A percentile compares a stretch with the other conserved stretches of the same genome.
Conservation (phyloP, 345 rosid species). For the Combretum micranthum region DNA sequence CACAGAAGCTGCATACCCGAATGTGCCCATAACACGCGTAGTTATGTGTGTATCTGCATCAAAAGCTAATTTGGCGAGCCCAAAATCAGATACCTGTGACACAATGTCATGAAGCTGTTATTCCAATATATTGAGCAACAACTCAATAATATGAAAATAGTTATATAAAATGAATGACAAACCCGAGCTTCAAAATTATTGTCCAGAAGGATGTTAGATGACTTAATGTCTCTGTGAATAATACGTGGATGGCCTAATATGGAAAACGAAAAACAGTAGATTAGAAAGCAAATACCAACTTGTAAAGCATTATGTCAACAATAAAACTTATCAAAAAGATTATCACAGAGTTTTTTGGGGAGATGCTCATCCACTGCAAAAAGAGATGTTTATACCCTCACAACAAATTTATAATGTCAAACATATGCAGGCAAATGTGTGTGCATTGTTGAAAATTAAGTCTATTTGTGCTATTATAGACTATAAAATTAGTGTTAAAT, state of each 20-base stretch:
- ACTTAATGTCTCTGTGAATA: constrained; percentile 94
- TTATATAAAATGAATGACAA: constrained; percentile 12
- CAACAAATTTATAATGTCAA: no score
- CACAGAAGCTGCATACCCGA: constrained; percentile 52
- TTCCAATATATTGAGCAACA: neutral
- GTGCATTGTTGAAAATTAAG: no score
- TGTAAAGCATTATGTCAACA: no score
- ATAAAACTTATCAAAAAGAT: no score
- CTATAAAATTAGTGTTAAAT: no score
- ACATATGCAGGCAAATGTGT: no score
- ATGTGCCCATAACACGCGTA: constrained; percentile 97
- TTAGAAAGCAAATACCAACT: no score
- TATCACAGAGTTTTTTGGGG: no score
- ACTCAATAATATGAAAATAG: constrained; percentile 1
- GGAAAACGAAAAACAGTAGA: constrained; percentile 7
- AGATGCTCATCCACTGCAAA: no score
- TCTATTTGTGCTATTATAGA: no score
- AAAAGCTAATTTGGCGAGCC: constrained; percentile 89
- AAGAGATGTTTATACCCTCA: no score
- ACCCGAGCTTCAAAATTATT: constrained; percentile 84
- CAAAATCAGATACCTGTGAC: constrained; percentile 92
- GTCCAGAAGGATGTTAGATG: constrained; percentile 91
- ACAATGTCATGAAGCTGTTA: constrained; percentile 10
- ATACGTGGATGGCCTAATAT: constrained; percentile 83
- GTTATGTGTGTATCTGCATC: constrained; percentile 84